A percentile compares a stretch with the other conserved stretches of the same genome.
phyloP scores from a whole-genome alignment of 1,284 basidiomycete genomes.

The Papiliotrema nemorosa region DNA sequence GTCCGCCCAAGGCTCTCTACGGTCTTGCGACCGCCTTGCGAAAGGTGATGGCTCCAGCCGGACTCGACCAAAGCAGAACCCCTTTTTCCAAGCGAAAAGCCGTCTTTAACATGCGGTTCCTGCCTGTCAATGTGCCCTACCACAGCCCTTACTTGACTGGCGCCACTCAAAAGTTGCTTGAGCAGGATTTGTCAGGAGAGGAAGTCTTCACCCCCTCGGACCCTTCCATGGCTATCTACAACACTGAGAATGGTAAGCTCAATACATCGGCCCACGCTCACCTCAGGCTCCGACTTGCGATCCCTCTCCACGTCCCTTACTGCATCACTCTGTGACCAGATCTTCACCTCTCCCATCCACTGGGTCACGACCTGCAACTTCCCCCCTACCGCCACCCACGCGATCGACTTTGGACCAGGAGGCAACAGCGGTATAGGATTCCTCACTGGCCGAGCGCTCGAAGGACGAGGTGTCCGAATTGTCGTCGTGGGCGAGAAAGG shows the following conservation, averaged over 20 bases:
- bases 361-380: slow-evolving; percentile 88
- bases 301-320: slow-evolving; percentile 63
- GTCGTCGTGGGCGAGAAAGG: slow-evolving; percentile 81
- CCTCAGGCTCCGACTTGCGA: slow-evolving; percentile 75
- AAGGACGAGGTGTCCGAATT: slow-evolving; percentile 87
- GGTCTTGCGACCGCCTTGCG: slow-evolving; percentile 87
- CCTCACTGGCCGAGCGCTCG: slow-evolving; percentile 82
- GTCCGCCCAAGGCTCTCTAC: slow-evolving; percentile 85
- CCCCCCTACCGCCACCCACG: slow-evolving; percentile 85
- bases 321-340: slow-evolving; percentile 81
- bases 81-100: slow-evolving; percentile 94
- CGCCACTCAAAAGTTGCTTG: slow-evolving; percentile 69
- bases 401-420: slow-evolving; percentile 94
- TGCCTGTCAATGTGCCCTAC: slow-evolving; percentile 92
- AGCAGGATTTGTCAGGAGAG: slow-evolving; percentile 69
- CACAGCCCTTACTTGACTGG: slow-evolving; percentile 83
- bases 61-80: slow-evolving; percentile 87
- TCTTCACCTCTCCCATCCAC: slow-evolving; percentile 86
- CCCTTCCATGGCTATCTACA: slow-evolving; percentile 78
- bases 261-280: no score
- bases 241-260: slow-evolving; percentile 86
- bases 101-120: slow-evolving; percentile 87
- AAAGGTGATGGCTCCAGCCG: slow-evolving; percentile 80
- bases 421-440: slow-evolving; percentile 90
- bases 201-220: slow-evolving; percentile 76